A percentile compares a stretch with the other conserved stretches of the same genome.
Evolutionary conservation across 441 rosid genomes (phyloP).

Genomic region (Metrosideros polymorpha): DNA sequence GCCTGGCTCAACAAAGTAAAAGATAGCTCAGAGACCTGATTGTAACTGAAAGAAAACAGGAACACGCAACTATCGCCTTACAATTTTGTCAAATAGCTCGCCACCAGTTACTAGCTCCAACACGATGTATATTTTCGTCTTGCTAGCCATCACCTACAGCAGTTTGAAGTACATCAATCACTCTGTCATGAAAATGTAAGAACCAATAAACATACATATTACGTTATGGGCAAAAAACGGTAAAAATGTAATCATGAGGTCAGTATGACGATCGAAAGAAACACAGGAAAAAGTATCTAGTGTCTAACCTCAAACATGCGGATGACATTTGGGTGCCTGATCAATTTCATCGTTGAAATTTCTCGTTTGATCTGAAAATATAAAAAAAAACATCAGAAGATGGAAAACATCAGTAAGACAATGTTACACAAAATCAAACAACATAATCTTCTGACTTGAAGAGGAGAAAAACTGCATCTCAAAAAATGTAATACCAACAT

Average conservation of each 20-base stretch:
- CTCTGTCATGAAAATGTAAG: background rate
- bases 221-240: background rate
- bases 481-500: background rate
- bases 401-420: background rate
- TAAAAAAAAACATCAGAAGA: background rate
- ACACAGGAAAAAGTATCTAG: background rate
- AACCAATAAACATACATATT: background rate
- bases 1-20: slow-evolving; percentile 39
- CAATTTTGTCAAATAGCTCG: slow-evolving; percentile 97
- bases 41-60: background rate
- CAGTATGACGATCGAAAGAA: background rate
- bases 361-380: slow-evolving; percentile 88
- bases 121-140: slow-evolving; percentile 86
- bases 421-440: background rate
- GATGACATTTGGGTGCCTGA: slow-evolving; percentile 92
- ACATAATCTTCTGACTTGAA: background rate
- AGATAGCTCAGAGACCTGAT: background rate
- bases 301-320: slow-evolving; percentile 84
- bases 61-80: slow-evolving; percentile 24
- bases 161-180: slow-evolving; percentile 2
- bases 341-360: slow-evolving; percentile 87
- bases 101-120: slow-evolving; percentile 95
- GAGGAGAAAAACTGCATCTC: background rate
- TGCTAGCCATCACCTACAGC: slow-evolving; percentile 96
- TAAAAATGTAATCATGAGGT: background rate